Evolutionary conservation across 2,329 filamentous ascomycete species (phyloP).

Genomic region (Emydomyces testavorans): DNA sequence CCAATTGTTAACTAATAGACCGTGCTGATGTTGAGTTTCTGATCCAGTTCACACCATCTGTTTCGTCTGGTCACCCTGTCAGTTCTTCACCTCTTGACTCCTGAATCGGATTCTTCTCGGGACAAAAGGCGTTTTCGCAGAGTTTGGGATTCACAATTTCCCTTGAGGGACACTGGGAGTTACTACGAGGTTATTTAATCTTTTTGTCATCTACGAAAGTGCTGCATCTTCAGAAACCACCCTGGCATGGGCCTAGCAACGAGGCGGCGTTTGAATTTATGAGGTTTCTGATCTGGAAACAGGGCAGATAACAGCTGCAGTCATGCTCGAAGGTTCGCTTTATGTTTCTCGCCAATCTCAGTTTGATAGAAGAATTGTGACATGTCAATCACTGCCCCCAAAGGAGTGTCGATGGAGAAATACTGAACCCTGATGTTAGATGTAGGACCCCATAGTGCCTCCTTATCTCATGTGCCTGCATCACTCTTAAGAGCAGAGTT

Average conservation of each 20-base stretch:
- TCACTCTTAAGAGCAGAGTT: slow-evolving; percentile 27
- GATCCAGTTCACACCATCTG: too few species aligned
- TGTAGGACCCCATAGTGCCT: slow-evolving; percentile 7
- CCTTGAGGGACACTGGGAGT: too few species aligned
- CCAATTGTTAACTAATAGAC: too few species aligned
- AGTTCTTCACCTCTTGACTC: too few species aligned
- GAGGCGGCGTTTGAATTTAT: not conserved
- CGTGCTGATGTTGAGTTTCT: too few species aligned
- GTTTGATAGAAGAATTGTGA: not conserved
- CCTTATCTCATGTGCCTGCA: slow-evolving; percentile 26
- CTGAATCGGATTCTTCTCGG: too few species aligned
- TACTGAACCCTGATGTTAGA: not conserved
- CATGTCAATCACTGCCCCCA: too few species aligned
- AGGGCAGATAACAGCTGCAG: not conserved
- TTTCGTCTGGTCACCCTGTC: too few species aligned
- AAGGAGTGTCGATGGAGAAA: not conserved
- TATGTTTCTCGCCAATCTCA: not conserved
- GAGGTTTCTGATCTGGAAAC: not conserved
- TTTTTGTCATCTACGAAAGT: not conserved
- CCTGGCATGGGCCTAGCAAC: not conserved
- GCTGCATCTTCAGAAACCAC: not conserved
- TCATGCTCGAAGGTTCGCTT: not conserved
- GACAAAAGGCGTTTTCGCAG: too few species aligned
- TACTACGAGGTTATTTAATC: too few species aligned
- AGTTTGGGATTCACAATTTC: too few species aligned